A percentile compares a stretch with the other conserved stretches of the same genome.
Evolutionary conservation across 176 grass and related monocot genomes (phyloP).

Genomic region (barley (Hordeum vulgare)): MorexV3_pseudomolecules_assembly NC_058519.1:588243553-588244052

Average conservation of each 20-base stretch:
- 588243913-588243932: not conserved
- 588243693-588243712: not conserved
- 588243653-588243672: slow-evolving; percentile 90
- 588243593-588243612: slow-evolving; percentile 83
- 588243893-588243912: not conserved
- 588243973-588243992: slow-evolving; percentile 94
- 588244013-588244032: slow-evolving; percentile 81
- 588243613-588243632: slow-evolving; percentile 90
- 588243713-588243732: slow-evolving; percentile 4
- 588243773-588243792: slow-evolving; percentile 88
- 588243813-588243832: slow-evolving; percentile 85
- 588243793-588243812: slow-evolving; percentile 96
- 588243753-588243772: slow-evolving; percentile 83
- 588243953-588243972: slow-evolving; percentile 78
- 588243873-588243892: not conserved
- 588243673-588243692: not conserved
- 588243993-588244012: slow-evolving; percentile 88
- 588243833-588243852: slow-evolving; percentile 86
- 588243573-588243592: slow-evolving; percentile 86
- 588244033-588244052: slow-evolving; percentile 92
- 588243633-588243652: slow-evolving; percentile 80
- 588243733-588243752: slow-evolving; percentile 53
- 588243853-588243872: slow-evolving; percentile 40
- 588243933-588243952: slow-evolving; percentile 47
- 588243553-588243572: slow-evolving; percentile 90